These are phyloP conservation scores for Arbutus unedo DNA, from an alignment of 148 eudicot species.

Conservation along the genomic window DNA sequence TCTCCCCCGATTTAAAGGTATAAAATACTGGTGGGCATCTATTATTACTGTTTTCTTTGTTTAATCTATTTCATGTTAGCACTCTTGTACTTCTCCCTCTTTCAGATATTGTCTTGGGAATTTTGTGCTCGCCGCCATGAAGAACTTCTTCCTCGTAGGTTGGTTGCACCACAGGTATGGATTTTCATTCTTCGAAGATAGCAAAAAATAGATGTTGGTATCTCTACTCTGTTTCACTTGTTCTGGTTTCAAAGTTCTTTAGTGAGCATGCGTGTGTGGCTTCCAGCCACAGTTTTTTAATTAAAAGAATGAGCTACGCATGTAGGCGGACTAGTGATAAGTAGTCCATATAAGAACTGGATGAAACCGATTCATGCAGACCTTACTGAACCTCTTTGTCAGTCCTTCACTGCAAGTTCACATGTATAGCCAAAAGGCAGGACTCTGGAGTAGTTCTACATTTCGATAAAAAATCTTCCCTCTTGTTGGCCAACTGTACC, in stretches of 20 bases:
- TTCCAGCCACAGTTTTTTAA: background rate
- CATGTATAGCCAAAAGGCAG: background rate
- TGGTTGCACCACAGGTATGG: constrained; percentile 94
- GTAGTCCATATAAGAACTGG: background rate
- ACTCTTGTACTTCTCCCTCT: constrained; percentile 42
- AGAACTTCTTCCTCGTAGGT: constrained; percentile 82
- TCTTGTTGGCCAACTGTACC: background rate
- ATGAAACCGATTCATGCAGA: background rate
- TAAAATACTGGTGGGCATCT: constrained; percentile 24
- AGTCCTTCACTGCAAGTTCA: background rate
- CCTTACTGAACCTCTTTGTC: background rate
- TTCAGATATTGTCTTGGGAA: constrained; percentile 87
- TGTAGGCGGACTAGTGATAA: background rate
- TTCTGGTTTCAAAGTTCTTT: background rate
- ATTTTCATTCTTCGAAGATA: constrained; percentile 6
- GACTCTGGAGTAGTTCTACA: background rate
- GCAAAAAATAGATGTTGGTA: background rate
- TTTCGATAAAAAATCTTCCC: background rate
- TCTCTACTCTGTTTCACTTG: background rate
- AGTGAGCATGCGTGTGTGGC: background rate
- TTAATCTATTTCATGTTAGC: background rate
- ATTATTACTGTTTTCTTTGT: background rate
- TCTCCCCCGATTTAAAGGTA: constrained; percentile 89
- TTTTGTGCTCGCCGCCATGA: constrained; percentile 93
- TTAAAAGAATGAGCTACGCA: background rate